Evolutionary conservation across 225 moss, liverwort and hornwort species (phyloP).

Genomic region (Asterella californica): DNA sequence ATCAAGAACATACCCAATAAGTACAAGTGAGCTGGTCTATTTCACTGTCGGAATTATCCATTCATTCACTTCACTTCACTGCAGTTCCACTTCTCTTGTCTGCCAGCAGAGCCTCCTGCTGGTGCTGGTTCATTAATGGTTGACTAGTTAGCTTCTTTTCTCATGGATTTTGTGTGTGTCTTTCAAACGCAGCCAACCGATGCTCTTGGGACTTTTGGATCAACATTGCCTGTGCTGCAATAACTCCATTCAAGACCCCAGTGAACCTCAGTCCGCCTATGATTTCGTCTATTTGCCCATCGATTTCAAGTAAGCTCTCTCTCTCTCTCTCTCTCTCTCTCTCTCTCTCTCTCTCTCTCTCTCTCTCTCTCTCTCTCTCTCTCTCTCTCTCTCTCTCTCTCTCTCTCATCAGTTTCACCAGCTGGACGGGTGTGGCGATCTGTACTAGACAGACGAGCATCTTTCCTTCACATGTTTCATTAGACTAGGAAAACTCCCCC

Average conservation of each 20-base stretch:
- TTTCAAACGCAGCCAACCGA: conserved; percentile 59
- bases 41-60: not conserved
- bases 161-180: not conserved
- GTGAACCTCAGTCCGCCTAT: conserved; percentile 80
- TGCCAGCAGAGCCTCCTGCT: not conserved
- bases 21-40: conserved; percentile 57
- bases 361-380: not conserved
- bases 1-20: conserved; percentile 98
- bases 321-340: not conserved
- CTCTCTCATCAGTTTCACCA: not conserved
- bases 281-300: conserved; percentile 97
- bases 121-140: not conserved
- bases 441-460: no score
- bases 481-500: not conserved
- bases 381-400: not conserved
- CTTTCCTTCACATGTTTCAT: no score
- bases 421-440: not conserved
- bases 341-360: not conserved
- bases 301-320: conserved; percentile 75
- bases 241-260: conserved; percentile 41
- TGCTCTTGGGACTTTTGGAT: conserved; percentile 77
- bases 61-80: not conserved
- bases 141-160: not conserved
- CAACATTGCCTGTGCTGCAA: conserved; percentile 70
- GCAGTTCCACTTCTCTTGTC: not conserved